Base-by-base conservation (phyloP, 1,284 basidiomycete species). In the Ceratobasidium sp. region DNA sequence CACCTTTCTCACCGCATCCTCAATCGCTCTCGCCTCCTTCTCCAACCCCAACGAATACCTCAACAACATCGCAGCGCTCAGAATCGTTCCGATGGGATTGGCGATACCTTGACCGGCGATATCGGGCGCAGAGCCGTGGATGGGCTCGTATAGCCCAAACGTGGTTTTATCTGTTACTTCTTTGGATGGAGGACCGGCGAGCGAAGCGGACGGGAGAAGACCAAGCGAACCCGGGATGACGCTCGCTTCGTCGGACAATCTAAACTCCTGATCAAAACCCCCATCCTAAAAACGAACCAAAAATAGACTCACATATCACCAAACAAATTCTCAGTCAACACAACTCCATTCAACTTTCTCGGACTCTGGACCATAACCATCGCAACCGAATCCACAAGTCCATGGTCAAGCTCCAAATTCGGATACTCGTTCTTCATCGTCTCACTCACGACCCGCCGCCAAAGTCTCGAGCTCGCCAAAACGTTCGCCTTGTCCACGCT, bases 401-500 rank as follows among this genome's bases (percentile, higher is more conserved):
- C 92, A 86, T 99, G 97, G 84, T 97, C 93, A 71, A 97, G 86
- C 82, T 90, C 89, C 56, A 98, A 86, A 83, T 96, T 92, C 12
- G 97, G 96, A 86, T 94, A 98, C 85, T 98, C 97, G 53, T 90
- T 90, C 78, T 90, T 87, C 82, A 97, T 86, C 15, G 94, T 92
- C 84, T 97, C 95, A 1, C 90, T 93, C 76, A 97, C 96, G 42
- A 95, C 94, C 84, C 93, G 96, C 78, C 98, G 89, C 98, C 98
- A 99, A 66, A 99, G 88, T 67, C 98, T 89, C 56, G 95, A 97
- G 82, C 93, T 96, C 55, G 98, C 98, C 71, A 99, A 91, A 42
- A 99, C 98, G 85, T 99, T 99, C 78, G 98, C 98, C 87, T 99
- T 99, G 89, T 99, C 98, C 85, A 99, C 91, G 2, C 96, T 97